A percentile compares a stretch with the other conserved stretches of the same genome.
Evolutionary conservation across 495 filamentous ascomycete species (phyloP).

Genomic region (Xylaria cubensis): DNA sequence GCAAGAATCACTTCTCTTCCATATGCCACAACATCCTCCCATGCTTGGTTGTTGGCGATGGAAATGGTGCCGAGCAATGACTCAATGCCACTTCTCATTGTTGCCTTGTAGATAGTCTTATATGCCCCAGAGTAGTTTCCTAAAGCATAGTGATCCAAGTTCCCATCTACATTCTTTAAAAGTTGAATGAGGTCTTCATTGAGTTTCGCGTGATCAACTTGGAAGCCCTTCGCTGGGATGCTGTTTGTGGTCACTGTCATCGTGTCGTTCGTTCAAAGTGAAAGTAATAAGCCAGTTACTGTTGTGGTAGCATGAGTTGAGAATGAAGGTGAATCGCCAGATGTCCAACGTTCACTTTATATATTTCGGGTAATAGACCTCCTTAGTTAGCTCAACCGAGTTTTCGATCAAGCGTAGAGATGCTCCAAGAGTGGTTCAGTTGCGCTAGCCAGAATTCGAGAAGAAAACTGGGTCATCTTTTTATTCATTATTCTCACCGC

Average conservation of each 20-base stretch:
- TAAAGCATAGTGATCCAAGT: constrained; percentile 7
- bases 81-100: constrained; percentile 16
- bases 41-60: constrained; percentile 4
- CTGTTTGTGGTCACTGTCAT: not conserved
- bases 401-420: not conserved
- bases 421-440: not conserved
- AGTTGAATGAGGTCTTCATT: not conserved
- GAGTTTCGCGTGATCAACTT: not conserved
- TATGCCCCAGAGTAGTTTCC: constrained; percentile 21
- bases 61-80: constrained; percentile 6
- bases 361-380: not conserved
- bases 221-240: not conserved
- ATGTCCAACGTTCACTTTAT: not conserved
- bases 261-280: not conserved
- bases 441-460: not conserved
- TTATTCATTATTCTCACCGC: not conserved
- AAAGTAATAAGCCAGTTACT: not conserved
- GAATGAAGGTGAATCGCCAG: not conserved
- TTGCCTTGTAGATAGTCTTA: constrained; percentile 18
- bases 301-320: not conserved
- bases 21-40: constrained; percentile 14
- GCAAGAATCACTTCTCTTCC: constrained; percentile 23
- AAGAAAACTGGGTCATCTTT: not conserved
- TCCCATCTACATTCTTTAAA: not conserved
- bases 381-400: not conserved